Evolutionary conservation across 139 green algal genomes (phyloP).

Genomic region (Mesotaenium endlicherianum): DNA sequence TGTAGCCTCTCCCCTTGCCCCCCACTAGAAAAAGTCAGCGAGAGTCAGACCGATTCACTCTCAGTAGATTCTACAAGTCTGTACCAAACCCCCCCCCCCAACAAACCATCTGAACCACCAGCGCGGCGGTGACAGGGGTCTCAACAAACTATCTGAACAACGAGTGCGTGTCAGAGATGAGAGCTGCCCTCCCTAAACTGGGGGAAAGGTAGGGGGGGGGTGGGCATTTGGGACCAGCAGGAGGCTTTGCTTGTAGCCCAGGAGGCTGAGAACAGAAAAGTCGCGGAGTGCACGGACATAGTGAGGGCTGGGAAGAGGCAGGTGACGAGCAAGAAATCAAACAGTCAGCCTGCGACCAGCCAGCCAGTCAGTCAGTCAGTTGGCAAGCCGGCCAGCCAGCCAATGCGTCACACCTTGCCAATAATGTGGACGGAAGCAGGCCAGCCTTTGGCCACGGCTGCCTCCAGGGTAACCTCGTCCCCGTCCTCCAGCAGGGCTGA

Average conservation of each 20-base stretch:
- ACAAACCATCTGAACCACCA: too few relatives aligned
- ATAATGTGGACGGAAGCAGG: slow-evolving; percentile 75
- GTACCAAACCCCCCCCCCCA: too few relatives aligned
- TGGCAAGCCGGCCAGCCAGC: too few relatives aligned
- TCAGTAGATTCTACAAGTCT: background rate
- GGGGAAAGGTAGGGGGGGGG: background rate
- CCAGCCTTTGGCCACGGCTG: slow-evolving; percentile 41
- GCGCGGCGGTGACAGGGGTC: too few relatives aligned
- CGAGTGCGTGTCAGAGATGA: too few relatives aligned
- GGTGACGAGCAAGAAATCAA: background rate
- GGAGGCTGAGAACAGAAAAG: too few relatives aligned
- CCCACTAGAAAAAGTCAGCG: background rate
- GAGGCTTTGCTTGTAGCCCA: too few relatives aligned
- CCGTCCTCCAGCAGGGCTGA: slow-evolving; percentile 31
- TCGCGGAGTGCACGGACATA: too few relatives aligned
- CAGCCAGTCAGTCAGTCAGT: too few relatives aligned
- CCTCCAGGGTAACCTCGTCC: slow-evolving; percentile 26
- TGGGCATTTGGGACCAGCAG: too few relatives aligned
- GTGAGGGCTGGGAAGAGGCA: background rate
- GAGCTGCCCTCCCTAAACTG: background rate
- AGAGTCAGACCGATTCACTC: too few relatives aligned
- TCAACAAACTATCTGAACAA: too few relatives aligned
- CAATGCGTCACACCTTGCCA: slow-evolving; percentile 60
- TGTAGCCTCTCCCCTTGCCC: background rate
- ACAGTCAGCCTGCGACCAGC: background rate